Evolutionary conservation across 169 alveolate species (phyloP).

Genomic region (Cryptosporidium sp.): DNA sequence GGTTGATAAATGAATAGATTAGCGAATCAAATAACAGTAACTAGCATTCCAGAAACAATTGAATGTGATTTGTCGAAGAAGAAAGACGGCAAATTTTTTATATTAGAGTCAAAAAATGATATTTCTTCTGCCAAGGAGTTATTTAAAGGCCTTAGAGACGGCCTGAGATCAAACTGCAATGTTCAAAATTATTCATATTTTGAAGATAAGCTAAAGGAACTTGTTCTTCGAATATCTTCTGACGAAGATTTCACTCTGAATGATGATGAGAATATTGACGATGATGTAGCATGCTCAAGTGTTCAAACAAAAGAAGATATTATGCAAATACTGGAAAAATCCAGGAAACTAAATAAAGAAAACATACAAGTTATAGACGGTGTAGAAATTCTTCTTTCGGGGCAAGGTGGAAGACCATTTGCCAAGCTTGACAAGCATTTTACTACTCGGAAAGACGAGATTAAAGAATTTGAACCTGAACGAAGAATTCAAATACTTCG

Average conservation of each 20-base stretch:
- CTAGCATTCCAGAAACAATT: slow-evolving; percentile 39
- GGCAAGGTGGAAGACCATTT: slow-evolving; percentile 70
- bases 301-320: slow-evolving; percentile 31
- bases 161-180: slow-evolving; percentile 28
- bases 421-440: not conserved
- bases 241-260: slow-evolving; percentile 11
- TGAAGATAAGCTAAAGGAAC: slow-evolving; percentile 15
- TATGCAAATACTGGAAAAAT: slow-evolving; percentile 31
- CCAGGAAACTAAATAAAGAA: slow-evolving; percentile 38
- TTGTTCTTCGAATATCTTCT: not conserved
- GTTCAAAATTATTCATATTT: slow-evolving; percentile 3
- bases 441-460: not conserved
- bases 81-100: slow-evolving; percentile 16
- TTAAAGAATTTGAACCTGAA: slow-evolving; percentile 4
- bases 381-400: slow-evolving; percentile 23
- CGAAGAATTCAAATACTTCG: not conserved
- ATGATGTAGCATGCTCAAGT: not conserved
- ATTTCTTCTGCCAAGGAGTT: slow-evolving; percentile 22
- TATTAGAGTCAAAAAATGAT: slow-evolving; percentile 60
- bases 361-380: slow-evolving; percentile 29
- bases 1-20: slow-evolving; percentile 8
- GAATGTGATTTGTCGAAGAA: slow-evolving; percentile 2
- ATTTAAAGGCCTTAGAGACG: slow-evolving; percentile 5
- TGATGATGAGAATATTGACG: not conserved
- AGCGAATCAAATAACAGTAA: slow-evolving; percentile 34